Evolutionary conservation across 176 grass and related monocot genomes (phyloP).

Genomic region (Ensete ventricosum): DNA sequence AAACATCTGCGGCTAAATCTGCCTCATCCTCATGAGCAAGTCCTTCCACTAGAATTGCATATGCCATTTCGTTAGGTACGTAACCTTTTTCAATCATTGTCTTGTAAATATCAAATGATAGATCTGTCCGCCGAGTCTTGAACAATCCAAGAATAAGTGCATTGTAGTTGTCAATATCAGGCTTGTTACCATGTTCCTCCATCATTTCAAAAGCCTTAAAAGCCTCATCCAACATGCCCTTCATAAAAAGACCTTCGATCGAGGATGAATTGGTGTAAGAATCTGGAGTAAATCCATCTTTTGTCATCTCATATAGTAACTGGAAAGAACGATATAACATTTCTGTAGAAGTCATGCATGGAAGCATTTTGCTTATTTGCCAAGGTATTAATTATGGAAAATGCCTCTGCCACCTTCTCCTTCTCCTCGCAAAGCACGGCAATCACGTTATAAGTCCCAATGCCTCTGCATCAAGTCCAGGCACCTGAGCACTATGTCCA

Average conservation of each 20-base stretch:
- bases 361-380: conserved; percentile 8
- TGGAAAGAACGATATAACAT: conserved; percentile 22
- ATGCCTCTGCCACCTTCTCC: too few species aligned
- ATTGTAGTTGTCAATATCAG: conserved; percentile 27
- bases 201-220: conserved; percentile 18
- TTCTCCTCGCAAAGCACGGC: conserved; percentile 23
- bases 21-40: conserved; percentile 25
- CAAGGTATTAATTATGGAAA: too few species aligned
- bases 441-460: conserved; percentile 27
- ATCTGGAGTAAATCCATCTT: conserved; percentile 26
- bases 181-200: conserved; percentile 22
- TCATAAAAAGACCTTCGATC: conserved; percentile 25
- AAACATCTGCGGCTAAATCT: conserved; percentile 20
- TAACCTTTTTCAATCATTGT: conserved; percentile 25
- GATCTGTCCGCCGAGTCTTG: conserved; percentile 23
- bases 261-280: conserved; percentile 19
- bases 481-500: conserved; percentile 22
- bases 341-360: conserved; percentile 25
- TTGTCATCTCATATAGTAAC: conserved; percentile 25
- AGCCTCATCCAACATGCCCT: conserved; percentile 26
- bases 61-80: conserved; percentile 22
- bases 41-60: conserved; percentile 24
- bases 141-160: conserved; percentile 29
- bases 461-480: conserved; percentile 13
- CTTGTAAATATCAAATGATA: conserved; percentile 21